Evolutionary conservation across 352 stramenopile genomes (phyloP).

Genomic region (Pythium chondricola): DNA sequence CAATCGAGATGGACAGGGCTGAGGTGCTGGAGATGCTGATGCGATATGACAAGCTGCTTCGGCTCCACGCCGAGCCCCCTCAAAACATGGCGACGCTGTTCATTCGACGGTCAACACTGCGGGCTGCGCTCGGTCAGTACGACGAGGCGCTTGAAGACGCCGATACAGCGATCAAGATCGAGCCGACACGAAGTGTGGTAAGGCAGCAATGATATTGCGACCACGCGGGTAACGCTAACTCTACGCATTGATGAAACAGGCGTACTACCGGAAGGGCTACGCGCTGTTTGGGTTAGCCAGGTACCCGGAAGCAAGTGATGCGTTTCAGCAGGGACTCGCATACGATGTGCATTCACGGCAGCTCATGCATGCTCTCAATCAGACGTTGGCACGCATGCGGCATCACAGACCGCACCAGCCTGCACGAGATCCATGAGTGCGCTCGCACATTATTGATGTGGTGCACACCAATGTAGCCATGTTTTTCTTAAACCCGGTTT

Average conservation of each 20-base stretch:
- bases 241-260: constrained; percentile 20
- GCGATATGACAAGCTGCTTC: constrained; percentile 65
- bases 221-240: background rate
- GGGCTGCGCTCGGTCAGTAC: constrained; percentile 44
- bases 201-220: constrained; percentile 47
- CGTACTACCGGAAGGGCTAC: constrained; percentile 64
- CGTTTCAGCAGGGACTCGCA: constrained; percentile 59
- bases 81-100: constrained; percentile 55
- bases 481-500: constrained; percentile 14
- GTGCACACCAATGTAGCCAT: constrained; percentile 30
- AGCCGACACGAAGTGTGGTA: constrained; percentile 48
- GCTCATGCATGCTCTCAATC: constrained; percentile 47
- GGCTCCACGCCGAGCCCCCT: constrained; percentile 34
- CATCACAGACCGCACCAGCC: constrained; percentile 4
- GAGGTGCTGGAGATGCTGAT: constrained; percentile 35
- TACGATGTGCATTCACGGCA: constrained; percentile 56
- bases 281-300: constrained; percentile 42
- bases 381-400: constrained; percentile 24
- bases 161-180: constrained; percentile 39
- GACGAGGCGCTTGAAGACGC: constrained; percentile 42
- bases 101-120: constrained; percentile 50
- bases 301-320: constrained; percentile 46
- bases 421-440: too few species aligned
- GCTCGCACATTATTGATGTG: too few species aligned
- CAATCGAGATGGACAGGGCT: constrained; percentile 1